These are phyloP conservation scores for Phytophthora europaea DNA, from an alignment of 352 stramenopile genomes.

Conservation along the genomic window DNA sequence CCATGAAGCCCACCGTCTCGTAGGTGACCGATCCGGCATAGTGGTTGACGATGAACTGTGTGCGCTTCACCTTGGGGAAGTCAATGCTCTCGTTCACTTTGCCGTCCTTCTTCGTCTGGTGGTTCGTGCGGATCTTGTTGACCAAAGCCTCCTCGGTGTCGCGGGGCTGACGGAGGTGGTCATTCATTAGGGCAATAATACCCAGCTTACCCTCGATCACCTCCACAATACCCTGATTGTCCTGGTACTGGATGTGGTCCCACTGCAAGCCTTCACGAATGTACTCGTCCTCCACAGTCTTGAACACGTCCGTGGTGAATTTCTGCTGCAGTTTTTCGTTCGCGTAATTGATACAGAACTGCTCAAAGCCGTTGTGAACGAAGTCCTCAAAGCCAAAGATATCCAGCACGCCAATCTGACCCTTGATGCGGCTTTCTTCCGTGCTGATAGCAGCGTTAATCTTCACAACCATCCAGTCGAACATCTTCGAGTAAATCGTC, in stretches of 20 bases:
- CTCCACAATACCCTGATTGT: slow-evolving; percentile 98
- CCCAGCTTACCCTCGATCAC: slow-evolving; percentile 95
- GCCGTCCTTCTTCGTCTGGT: slow-evolving; percentile 74
- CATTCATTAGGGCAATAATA: slow-evolving; percentile 92
- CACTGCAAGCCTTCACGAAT: slow-evolving; percentile 97
- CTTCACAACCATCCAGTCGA: slow-evolving; percentile 97
- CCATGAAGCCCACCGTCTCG: slow-evolving; percentile 95
- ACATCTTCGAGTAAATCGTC: slow-evolving; percentile 98
- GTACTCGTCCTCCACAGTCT: slow-evolving; percentile 99
- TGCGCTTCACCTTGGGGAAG: slow-evolving; percentile 91
- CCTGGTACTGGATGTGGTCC: slow-evolving; percentile 98
- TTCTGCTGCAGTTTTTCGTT: slow-evolving; percentile 94
- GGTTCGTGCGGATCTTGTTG: slow-evolving; percentile 90
- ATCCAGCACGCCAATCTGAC: slow-evolving; percentile 97
- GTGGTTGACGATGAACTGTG: slow-evolving; percentile 96
- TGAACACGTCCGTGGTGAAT: slow-evolving; percentile 97
- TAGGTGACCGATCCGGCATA: slow-evolving; percentile 97
- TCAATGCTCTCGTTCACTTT: slow-evolving; percentile 82
- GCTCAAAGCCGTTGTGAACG: slow-evolving; percentile 93
- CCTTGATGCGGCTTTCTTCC: slow-evolving; percentile 74
- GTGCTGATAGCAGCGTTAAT: slow-evolving; percentile 89
- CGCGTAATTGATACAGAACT: slow-evolving; percentile 95
- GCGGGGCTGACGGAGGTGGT: slow-evolving; percentile 86
- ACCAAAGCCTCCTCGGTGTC: slow-evolving; percentile 90
- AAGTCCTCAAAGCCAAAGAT: slow-evolving; percentile 99